Evolutionary conservation across 108 stramenopile genomes (phyloP).

Genomic region (Mayamaea pseudoterrestris): DNA sequence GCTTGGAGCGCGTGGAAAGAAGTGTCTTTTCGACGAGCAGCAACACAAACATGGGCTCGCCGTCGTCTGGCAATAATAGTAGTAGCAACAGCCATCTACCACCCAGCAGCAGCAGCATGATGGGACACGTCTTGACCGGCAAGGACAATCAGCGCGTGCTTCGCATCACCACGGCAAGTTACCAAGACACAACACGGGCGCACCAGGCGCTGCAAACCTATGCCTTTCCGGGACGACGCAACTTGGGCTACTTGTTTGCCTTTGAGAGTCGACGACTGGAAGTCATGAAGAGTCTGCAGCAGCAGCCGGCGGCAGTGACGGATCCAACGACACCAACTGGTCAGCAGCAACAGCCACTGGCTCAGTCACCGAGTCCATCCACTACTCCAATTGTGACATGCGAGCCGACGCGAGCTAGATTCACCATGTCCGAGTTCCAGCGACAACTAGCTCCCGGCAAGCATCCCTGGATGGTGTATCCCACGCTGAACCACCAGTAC

Average conservation of each 20-base stretch:
- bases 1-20: slow-evolving; percentile 77
- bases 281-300: slow-evolving; percentile 36
- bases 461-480: slow-evolving; percentile 44
- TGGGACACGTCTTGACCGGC: slow-evolving; percentile 29
- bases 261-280: slow-evolving; percentile 71
- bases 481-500: slow-evolving; percentile 52
- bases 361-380: too few relatives aligned
- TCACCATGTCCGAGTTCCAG: slow-evolving; percentile 15
- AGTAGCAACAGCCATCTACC: too few relatives aligned
- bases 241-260: slow-evolving; percentile 81
- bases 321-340: too few relatives aligned
- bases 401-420: slow-evolving; percentile 43
- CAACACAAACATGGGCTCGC: neutral
- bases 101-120: slow-evolving; percentile 6
- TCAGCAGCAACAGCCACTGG: too few relatives aligned
- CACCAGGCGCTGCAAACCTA: slow-evolving; percentile 69
- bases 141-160: slow-evolving; percentile 66
- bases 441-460: slow-evolving; percentile 19
- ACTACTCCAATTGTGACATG: too few relatives aligned
- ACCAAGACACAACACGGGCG: slow-evolving; percentile 57
- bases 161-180: slow-evolving; percentile 56
- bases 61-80: too few relatives aligned
- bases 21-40: slow-evolving; percentile 18
- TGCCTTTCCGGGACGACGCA: slow-evolving; percentile 79
- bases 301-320: slow-evolving; percentile 24